Conservation (phyloP, 177 flowering plant species). For the Vitis hybrid region DNA sequence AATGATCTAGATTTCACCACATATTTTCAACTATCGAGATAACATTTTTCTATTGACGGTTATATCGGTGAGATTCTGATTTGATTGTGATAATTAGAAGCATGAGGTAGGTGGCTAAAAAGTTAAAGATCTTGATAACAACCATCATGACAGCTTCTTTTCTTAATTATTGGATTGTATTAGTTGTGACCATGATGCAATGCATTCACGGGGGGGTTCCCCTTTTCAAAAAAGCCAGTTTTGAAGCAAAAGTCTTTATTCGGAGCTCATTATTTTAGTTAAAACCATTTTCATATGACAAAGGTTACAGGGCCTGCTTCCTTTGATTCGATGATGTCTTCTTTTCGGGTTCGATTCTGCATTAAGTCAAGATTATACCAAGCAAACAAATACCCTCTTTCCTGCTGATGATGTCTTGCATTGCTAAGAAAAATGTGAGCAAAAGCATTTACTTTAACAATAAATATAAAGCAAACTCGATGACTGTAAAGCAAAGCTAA, state of each 20-base stretch:
- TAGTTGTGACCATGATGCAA: background rate
- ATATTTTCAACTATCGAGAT: too few species aligned
- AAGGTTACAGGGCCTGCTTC: constrained; percentile 3
- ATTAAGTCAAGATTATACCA: constrained; percentile 13
- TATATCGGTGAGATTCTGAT: background rate
- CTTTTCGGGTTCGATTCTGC: constrained; percentile 1
- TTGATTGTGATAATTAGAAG: constrained; percentile 8
- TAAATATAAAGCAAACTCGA: too few species aligned
- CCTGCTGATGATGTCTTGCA: background rate
- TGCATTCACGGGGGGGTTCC: background rate
- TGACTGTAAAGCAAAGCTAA: too few species aligned
- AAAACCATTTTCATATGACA: background rate
- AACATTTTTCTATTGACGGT: too few species aligned
- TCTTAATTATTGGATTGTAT: constrained; percentile 4
- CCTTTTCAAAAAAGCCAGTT: background rate
- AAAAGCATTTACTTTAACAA: too few species aligned
- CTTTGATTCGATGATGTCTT: constrained; percentile 15
- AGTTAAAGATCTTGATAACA: constrained; percentile 4
- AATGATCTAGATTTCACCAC: too few species aligned
- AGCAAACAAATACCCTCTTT: background rate
- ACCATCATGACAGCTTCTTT: background rate
- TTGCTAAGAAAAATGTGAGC: too few species aligned
- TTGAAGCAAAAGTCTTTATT: background rate
- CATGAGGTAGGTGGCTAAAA: background rate
- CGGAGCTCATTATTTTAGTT: background rate